These are phyloP conservation scores for Volutella citrinella DNA, from an alignment of 2,329 filamentous ascomycete species.

Conservation along the genomic window DNA sequence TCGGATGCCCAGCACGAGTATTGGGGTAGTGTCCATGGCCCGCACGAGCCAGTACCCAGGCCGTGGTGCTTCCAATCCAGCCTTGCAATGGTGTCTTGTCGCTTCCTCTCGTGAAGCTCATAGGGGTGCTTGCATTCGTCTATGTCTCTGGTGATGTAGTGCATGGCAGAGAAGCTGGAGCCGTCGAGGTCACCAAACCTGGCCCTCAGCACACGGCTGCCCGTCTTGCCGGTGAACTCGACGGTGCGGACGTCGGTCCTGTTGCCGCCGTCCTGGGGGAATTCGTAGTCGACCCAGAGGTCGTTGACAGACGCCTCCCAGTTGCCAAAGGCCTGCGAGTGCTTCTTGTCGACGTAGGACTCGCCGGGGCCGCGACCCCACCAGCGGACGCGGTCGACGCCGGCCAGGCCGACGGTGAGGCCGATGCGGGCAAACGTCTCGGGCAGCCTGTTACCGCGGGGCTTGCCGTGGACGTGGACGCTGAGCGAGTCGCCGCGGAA, in stretches of 20 bases:
- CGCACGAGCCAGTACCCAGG: conserved; percentile 60
- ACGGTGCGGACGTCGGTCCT: conserved; percentile 62
- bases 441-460: conserved; percentile 47
- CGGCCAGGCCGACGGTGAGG: conserved; percentile 45
- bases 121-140: conserved; percentile 56
- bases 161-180: conserved; percentile 54
- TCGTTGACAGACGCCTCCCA: conserved; percentile 46
- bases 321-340: conserved; percentile 55
- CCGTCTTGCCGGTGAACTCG: conserved; percentile 41
- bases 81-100: conserved; percentile 52
- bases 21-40: conserved; percentile 50
- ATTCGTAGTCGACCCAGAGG: conserved; percentile 61
- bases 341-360: conserved; percentile 64
- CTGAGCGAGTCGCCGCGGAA: conserved; percentile 48
- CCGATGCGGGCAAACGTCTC: conserved; percentile 62
- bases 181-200: conserved; percentile 44
- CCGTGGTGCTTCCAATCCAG: conserved; percentile 63
- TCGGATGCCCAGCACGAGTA: conserved; percentile 43
- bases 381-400: conserved; percentile 49
- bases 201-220: conserved; percentile 41
- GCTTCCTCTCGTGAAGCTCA: conserved; percentile 51
- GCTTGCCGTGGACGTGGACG: conserved; percentile 47
- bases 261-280: conserved; percentile 66
- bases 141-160: conserved; percentile 53
- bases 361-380: conserved; percentile 67